A percentile compares a stretch with the other conserved stretches of the same genome.
Conservation (phyloP, 805 yeast genomes). For the Suhomyces sp. region DNA sequence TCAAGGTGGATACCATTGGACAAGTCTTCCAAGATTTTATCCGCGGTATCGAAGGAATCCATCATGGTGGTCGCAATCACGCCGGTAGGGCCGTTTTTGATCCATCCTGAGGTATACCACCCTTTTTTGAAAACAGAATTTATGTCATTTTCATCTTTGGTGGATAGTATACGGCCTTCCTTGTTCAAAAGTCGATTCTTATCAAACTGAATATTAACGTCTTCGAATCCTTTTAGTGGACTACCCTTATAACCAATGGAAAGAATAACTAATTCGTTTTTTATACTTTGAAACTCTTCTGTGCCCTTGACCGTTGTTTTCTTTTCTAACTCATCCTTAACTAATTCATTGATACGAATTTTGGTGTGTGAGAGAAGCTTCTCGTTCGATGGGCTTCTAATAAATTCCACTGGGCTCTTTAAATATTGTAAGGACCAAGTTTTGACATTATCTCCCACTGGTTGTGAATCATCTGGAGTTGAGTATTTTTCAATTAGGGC, state of each 20-base stretch:
- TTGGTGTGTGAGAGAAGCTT: slow-evolving; percentile 43
- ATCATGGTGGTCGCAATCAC: slow-evolving; percentile 89
- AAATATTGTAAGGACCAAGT: slow-evolving; percentile 72
- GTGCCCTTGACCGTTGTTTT: slow-evolving; percentile 37
- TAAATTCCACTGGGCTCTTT: slow-evolving; percentile 58
- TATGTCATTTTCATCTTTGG: slow-evolving; percentile 14
- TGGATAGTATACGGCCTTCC: slow-evolving; percentile 32
- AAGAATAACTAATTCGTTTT: slow-evolving; percentile 68
- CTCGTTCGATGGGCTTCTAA: slow-evolving; percentile 37
- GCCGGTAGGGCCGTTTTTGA: slow-evolving; percentile 81
- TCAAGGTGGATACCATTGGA: slow-evolving; percentile 25
- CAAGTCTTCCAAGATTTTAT: slow-evolving; percentile 57
- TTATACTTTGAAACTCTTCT: slow-evolving; percentile 28
- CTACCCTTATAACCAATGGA: slow-evolving; percentile 82
- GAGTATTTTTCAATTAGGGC: slow-evolving; percentile 58
- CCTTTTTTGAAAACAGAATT: slow-evolving; percentile 38
- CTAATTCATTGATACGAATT: slow-evolving; percentile 49
- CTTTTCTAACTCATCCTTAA: slow-evolving; percentile 35
- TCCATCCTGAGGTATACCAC: slow-evolving; percentile 88
- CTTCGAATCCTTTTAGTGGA: slow-evolving; percentile 59
- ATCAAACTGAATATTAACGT: slow-evolving; percentile 30
- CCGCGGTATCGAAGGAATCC: slow-evolving; percentile 77
- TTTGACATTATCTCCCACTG: slow-evolving; percentile 12
- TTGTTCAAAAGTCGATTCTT: slow-evolving; percentile 31
- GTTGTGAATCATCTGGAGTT: neutral